Evolutionary conservation across 2,329 filamentous ascomycete species (phyloP), one percentile per base, ranked within the genome.

Genomic region (Coleophoma cylindrospora): DNA sequence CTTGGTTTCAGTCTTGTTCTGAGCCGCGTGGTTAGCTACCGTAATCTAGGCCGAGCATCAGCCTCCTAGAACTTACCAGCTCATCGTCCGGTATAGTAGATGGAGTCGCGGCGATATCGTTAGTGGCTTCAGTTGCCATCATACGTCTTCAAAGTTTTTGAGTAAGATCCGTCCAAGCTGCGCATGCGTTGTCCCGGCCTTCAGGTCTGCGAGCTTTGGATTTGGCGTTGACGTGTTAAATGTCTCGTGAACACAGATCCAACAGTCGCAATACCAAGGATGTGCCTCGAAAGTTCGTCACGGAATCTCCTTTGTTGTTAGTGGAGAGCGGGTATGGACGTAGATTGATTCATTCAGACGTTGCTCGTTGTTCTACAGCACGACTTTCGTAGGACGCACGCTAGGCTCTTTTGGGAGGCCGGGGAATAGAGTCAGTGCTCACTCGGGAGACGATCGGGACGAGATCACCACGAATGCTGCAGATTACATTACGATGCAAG

Each of bases 71-170:
- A 59, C 61, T 33, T 47, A 65, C 63, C 56, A 62, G 60, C 58
- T 64, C 62, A 63, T 65, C 49, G 52, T 64, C 60, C 50, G 60
- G 47, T 46, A 49, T 51, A 49, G 48, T 57, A 58, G 56, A 57
- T 43, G 54, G 49, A 53, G 54, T 60, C 61, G 72, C 63, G 58
- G 64, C 70, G 70, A 69, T 74, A 64, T 74, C 69, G 67, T 73
- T 70, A 66, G 73, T 72, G 72, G 75, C 73, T 76, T 80, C 79
- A 74, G 77, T 77, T 75, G 79, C 79, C 79, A 83, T 83, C 77
- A 79, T 83, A 77, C 78, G 77, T 75, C 68, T 70, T 72, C 66
- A 66, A 61, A 53, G 47, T 60, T 55, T 60, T 57, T 60, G 52
- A 53, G 53, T 49, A 56, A 63, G 64, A 60, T 58, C 51, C 36